These are phyloP conservation scores for Ophiocordyceps camponoti-saundersi DNA, from an alignment of 2,329 filamentous ascomycete genomes.

Conservation along the genomic window DNA sequence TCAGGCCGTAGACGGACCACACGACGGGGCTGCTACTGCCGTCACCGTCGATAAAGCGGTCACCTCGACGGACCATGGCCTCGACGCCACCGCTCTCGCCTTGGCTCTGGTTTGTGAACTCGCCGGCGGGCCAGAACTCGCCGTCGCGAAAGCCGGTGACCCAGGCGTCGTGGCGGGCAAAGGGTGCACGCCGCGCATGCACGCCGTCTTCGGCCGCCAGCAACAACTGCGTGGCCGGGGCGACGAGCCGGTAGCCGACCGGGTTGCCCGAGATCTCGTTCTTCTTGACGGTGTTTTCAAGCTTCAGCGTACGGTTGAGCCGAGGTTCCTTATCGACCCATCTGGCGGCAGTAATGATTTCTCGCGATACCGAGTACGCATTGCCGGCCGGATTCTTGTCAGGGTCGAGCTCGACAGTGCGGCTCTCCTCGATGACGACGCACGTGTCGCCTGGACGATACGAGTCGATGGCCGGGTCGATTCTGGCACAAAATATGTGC, in stretches of 20 bases:
- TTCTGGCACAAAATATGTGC: slow-evolving; percentile 44
- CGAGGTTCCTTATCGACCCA: slow-evolving; percentile 30
- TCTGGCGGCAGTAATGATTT: slow-evolving; percentile 22
- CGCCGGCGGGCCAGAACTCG: slow-evolving; percentile 26
- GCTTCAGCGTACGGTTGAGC: slow-evolving; percentile 31
- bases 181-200: slow-evolving; percentile 22
- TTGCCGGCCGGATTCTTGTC: slow-evolving; percentile 31
- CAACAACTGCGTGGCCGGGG: slow-evolving; percentile 19
- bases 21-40: slow-evolving; percentile 32
- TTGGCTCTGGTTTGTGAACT: slow-evolving; percentile 27
- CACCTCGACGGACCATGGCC: slow-evolving; percentile 21
- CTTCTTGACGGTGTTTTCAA: slow-evolving; percentile 23
- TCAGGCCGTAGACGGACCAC: slow-evolving; percentile 41
- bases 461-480: slow-evolving; percentile 47
- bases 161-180: slow-evolving; percentile 26
- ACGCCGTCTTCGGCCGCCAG: slow-evolving; percentile 22
- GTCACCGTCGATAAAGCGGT: slow-evolving; percentile 30
- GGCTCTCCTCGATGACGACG: slow-evolving; percentile 18
- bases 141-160: slow-evolving; percentile 26
- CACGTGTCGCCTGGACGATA: slow-evolving; percentile 31
- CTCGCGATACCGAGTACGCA: slow-evolving; percentile 23
- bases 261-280: slow-evolving; percentile 28
- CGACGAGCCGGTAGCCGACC: slow-evolving; percentile 29
- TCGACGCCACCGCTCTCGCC: slow-evolving; percentile 15
- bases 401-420: slow-evolving; percentile 23